Evolutionary conservation across 2,329 filamentous ascomycete species (phyloP).

Genomic region (Aspergillus sp.): DNA sequence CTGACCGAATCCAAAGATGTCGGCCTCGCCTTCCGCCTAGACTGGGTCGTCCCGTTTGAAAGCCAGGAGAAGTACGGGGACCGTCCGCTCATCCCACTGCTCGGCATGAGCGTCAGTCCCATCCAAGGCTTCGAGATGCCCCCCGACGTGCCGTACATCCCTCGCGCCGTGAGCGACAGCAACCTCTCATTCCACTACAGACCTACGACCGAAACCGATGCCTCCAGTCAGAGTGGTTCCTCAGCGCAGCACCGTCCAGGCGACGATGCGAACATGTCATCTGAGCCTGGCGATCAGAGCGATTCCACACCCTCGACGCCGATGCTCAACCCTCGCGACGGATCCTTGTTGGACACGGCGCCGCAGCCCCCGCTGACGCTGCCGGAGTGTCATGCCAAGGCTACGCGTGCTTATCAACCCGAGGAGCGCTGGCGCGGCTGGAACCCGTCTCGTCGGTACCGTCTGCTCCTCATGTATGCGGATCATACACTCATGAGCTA

Average conservation of each 20-base stretch:
- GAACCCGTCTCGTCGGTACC: slow-evolving; percentile 44
- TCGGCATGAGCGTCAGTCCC: slow-evolving; percentile 58
- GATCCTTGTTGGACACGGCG: not conserved
- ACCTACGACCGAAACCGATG: slow-evolving; percentile 7
- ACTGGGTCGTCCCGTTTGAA: slow-evolving; percentile 55
- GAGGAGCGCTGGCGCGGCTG: slow-evolving; percentile 39
- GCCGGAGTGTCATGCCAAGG: slow-evolving; percentile 35
- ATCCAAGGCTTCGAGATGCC: slow-evolving; percentile 51
- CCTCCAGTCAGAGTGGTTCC: not conserved
- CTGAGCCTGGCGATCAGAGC: not conserved
- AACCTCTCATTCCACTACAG: slow-evolving; percentile 22
- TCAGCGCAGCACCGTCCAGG: not conserved
- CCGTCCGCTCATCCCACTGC: slow-evolving; percentile 46
- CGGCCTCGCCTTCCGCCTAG: slow-evolving; percentile 52
- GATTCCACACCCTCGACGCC: not conserved
- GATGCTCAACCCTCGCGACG: slow-evolving; percentile 6
- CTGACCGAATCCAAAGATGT: slow-evolving; percentile 44
- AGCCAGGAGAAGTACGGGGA: slow-evolving; percentile 47
- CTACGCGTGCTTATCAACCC: slow-evolving; percentile 31
- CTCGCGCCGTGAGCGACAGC: slow-evolving; percentile 18
- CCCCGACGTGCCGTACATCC: slow-evolving; percentile 35
- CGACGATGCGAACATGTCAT: not conserved
- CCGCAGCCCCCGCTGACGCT: slow-evolving; percentile 20
- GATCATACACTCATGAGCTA: slow-evolving; percentile 60
- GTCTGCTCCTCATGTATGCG: slow-evolving; percentile 56